Evolutionary conservation across 2,329 filamentous ascomycete genomes (phyloP), one percentile per base, ranked within the genome.

Genomic region (Lachnellula subtilissima): DNA sequence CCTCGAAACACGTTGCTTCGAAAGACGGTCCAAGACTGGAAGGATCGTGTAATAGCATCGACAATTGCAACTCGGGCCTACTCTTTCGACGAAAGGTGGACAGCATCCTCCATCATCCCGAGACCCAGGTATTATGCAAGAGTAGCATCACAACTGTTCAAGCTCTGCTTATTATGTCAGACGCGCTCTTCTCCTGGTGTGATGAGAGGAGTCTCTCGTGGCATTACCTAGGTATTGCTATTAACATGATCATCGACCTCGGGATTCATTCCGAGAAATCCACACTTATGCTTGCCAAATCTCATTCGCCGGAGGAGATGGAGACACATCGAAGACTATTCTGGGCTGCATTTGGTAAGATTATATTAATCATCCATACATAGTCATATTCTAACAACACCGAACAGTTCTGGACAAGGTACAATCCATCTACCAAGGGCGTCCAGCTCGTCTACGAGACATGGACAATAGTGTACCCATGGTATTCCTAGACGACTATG

Each of bases 201-300:
- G 76, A 77, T 50, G 75, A 81, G 60, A 69, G 75, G 32, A 80
- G 77, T 55, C 73, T 74, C 5, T 77, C 80, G 2, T 85, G 82
- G 82, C 61, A 83, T 4, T 84, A 84, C 57, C 75, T 78, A 51
- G 81, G 81, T 1, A 74, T 80, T 59, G 80, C 81, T 0, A 80
- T 83, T 55, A 72, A 78, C 6, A 77, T 83, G 72, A 71, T 83
- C 32, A 75, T 78, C 52, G 80, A 84, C 61, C 63, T 84, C 8
- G 80, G 80, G 0, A 74, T 83, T 59, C 78, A 81, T 59, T 72
- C 79, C 17, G 74, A 74, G 61, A 67, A 62, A 11, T 61, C 65
- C 37, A 51, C 60, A 68, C 48, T 36, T 2, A 9, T 28, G 28
- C 7, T 28, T 28, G 7, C 28, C 28, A 53, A 45, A 35, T 19